Base-by-base conservation (phyloP, 2,329 filamentous ascomycete genomes). In the Westerdykella sp. region DNA sequence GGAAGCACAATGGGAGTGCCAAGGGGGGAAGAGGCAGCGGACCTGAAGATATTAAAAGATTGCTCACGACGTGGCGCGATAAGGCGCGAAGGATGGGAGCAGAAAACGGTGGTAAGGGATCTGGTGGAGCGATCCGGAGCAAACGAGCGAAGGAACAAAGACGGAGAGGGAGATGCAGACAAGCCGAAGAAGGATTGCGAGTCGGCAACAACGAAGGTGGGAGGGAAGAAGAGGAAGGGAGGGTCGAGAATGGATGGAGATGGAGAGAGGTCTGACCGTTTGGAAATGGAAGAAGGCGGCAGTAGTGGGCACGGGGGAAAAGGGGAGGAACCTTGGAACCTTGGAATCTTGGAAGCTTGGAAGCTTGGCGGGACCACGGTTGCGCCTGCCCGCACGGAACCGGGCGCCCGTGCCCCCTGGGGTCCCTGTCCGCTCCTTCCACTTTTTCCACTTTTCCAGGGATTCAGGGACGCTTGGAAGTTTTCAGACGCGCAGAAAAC, bases 131-230 rank as follows among this genome's bases (percentile, higher is more conserved):
- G 56, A 56, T 56, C 54, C 56, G 59, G 52, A 51, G 51, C 61
- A 62, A 66, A 62, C 54, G 67, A 62, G 63, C 54, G 60, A 61
- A 63, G 67, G 60, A 65, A 65, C 53, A 51, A 43, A 49, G 48
- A 44, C 41, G 49, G 42, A 37, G 18, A 21, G 4, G 18, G 4
- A 40, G 35, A 49, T 34, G 41, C 39, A 41, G 45, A 41, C 41
- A 48, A 43, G 43, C 45, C 44, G 37, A 37, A 38, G 39, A 37
- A 38, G 41, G 35, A 35, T 46, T 25, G 50, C 45, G 51, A 48
- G 49, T 47, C 49, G 49, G 50, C 39, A 40, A 41, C 41, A 47
- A 46, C 34, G 42, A 50, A 45, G 37, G 37, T 34, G 39, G 23
- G 11, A 35, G 12, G 7, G 32, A 34, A 40, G 44, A 42, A 34